Conservation (phyloP, 495 filamentous ascomycete genomes). For the Aspergillus nidulans region DNA sequence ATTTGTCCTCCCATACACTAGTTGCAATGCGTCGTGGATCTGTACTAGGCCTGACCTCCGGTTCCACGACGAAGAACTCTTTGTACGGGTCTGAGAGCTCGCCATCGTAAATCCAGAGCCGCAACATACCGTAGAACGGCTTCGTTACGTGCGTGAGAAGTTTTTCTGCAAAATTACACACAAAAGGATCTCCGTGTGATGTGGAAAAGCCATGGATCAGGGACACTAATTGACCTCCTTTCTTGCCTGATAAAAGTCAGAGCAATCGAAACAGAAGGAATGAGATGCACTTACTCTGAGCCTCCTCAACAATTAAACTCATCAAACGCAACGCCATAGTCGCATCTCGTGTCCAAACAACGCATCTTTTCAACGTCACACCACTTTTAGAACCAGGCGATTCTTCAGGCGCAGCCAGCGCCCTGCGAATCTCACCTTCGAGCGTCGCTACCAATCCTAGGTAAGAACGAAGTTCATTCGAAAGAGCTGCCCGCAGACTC, state of each 20-base stretch:
- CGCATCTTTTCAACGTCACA: slow-evolving; percentile 93
- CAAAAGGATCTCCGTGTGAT: slow-evolving; percentile 92
- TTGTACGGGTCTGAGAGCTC: slow-evolving; percentile 93
- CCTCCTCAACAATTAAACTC: slow-evolving; percentile 89
- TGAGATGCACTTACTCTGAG: slow-evolving; percentile 53
- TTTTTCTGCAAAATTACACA: slow-evolving; percentile 89
- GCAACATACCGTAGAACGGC: slow-evolving; percentile 94
- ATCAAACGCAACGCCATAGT: slow-evolving; percentile 95
- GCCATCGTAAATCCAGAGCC: slow-evolving; percentile 97
- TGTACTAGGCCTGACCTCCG: slow-evolving; percentile 43
- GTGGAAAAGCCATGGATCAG: slow-evolving; percentile 90
- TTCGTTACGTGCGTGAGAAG: slow-evolving; percentile 86
- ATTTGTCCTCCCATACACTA: slow-evolving; percentile 98
- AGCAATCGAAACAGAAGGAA: background rate
- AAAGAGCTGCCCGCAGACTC: slow-evolving; percentile 86
- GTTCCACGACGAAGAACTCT: slow-evolving; percentile 93
- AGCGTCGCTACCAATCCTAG: slow-evolving; percentile 88
- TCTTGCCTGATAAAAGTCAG: slow-evolving; percentile 52
- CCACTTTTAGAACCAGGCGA: slow-evolving; percentile 74
- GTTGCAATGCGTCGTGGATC: slow-evolving; percentile 65
- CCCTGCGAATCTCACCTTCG: slow-evolving; percentile 87
- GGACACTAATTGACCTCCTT: slow-evolving; percentile 90
- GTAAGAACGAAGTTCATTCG: slow-evolving; percentile 81
- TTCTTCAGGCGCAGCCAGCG: slow-evolving; percentile 60
- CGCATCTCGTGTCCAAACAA: slow-evolving; percentile 95